Evolutionary conservation across 768 basidiomycete species (phyloP).

Genomic region (Amanita molliuscula): DNA sequence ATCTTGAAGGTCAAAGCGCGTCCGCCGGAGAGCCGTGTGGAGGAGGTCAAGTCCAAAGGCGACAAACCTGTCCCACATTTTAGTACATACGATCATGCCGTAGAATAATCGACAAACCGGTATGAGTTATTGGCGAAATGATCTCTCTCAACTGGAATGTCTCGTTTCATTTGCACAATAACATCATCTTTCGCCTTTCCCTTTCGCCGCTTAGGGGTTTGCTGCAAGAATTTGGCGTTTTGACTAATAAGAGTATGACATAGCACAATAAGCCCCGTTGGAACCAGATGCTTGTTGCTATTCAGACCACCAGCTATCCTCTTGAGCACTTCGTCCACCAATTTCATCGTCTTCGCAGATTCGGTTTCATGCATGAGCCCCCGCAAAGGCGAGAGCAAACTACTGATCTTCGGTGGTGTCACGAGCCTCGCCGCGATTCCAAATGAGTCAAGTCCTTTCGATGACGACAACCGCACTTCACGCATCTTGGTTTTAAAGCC

Average conservation of each 20-base stretch:
- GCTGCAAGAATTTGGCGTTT: conserved; percentile 79
- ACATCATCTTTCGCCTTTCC: conserved; percentile 38
- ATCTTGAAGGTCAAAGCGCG: conserved; percentile 79
- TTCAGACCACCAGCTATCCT: conserved; percentile 80
- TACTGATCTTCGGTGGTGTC: conserved; percentile 66
- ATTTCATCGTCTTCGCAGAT: conserved; percentile 66
- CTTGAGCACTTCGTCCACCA: conserved; percentile 82
- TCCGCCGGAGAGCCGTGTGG: conserved; percentile 76
- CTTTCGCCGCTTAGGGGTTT: conserved; percentile 31
- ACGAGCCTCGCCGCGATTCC: conserved; percentile 70
- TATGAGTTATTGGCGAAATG: conserved; percentile 84
- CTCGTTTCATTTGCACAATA: conserved; percentile 73
- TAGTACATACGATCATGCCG: not conserved
- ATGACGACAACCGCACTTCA: conserved; percentile 76
- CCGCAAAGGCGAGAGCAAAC: conserved; percentile 67
- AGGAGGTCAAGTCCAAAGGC: conserved; percentile 89
- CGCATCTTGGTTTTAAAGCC: conserved; percentile 93
- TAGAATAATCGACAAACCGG: conserved; percentile 37
- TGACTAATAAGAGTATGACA: conserved; percentile 88
- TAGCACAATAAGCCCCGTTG: conserved; percentile 64
- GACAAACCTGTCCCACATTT: conserved; percentile 50
- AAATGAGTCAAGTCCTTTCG: conserved; percentile 83
- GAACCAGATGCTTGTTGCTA: conserved; percentile 60
- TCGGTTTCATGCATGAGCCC: conserved; percentile 82
- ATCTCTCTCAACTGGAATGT: conserved; percentile 40